Evolutionary conservation across 331 rosid species (phyloP).

Genomic region (Prunus yedoensis): DNA sequence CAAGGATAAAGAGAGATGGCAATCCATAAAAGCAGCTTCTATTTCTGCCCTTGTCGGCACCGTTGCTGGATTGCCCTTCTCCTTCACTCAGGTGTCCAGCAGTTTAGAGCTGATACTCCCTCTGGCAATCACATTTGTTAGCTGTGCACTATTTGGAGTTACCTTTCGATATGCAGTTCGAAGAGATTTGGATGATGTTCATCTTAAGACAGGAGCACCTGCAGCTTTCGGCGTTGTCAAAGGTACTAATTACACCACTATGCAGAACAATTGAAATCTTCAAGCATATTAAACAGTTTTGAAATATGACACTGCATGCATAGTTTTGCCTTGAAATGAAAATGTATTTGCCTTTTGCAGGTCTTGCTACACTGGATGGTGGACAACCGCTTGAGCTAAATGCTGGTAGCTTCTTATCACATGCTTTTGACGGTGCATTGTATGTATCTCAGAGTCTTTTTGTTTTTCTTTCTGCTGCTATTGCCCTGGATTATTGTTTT

Average conservation of each 20-base stretch:
- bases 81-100: constrained; percentile 50
- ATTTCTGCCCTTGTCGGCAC: constrained; percentile 77
- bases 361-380: constrained; percentile 65
- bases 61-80: constrained; percentile 67
- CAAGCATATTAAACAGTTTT: neutral
- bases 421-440: constrained; percentile 59
- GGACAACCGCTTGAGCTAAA: constrained; percentile 54
- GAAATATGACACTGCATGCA: neutral
- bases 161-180: constrained; percentile 72
- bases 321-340: constrained; percentile 1
- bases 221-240: constrained; percentile 89
- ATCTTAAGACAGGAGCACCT: constrained; percentile 78
- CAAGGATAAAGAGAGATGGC: constrained; percentile 73
- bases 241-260: constrained; percentile 40
- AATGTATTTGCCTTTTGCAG: constrained; percentile 46
- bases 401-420: constrained; percentile 57
- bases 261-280: neutral
- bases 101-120: constrained; percentile 61
- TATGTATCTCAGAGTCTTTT: constrained; percentile 60
- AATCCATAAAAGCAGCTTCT: constrained; percentile 79
- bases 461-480: constrained; percentile 65
- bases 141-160: constrained; percentile 79
- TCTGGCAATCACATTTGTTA: constrained; percentile 58
- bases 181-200: constrained; percentile 69
- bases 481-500: constrained; percentile 74